These are phyloP conservation scores for Ramaria rubella DNA, from an alignment of 768 basidiomycete species.

Conservation along the genomic window DNA sequence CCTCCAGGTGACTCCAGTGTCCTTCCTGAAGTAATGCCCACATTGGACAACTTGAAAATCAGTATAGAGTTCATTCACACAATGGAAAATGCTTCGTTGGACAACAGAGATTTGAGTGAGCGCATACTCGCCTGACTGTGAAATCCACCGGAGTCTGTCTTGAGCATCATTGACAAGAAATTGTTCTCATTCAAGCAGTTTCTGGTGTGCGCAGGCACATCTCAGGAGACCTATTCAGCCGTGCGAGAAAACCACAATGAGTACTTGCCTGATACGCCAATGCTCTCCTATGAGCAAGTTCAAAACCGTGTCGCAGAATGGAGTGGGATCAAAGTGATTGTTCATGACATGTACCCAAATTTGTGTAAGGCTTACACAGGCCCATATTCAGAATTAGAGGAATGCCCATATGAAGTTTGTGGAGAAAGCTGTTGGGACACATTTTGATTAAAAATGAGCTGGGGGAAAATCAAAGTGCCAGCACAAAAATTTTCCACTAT, in stretches of 20 bases:
- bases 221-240: neutral
- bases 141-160: too few species aligned
- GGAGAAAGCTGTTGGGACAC: slow-evolving; percentile 10
- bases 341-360: slow-evolving; percentile 22
- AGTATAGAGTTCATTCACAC: too few species aligned
- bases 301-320: slow-evolving; percentile 17
- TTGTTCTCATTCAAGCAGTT: neutral
- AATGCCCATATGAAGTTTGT: slow-evolving; percentile 14
- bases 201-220: neutral
- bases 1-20: too few species aligned
- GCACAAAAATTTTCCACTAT: slow-evolving; percentile 15
- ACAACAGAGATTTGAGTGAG: too few species aligned
- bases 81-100: too few species aligned
- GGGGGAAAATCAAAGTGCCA: slow-evolving; percentile 4
- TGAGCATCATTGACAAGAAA: too few species aligned
- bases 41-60: too few species aligned
- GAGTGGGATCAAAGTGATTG: slow-evolving; percentile 27
- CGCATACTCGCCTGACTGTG: too few species aligned
- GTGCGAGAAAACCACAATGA: neutral
- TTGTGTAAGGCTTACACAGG: slow-evolving; percentile 22
- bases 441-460: neutral
- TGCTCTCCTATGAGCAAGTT: neutral
- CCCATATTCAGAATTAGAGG: slow-evolving; percentile 13
- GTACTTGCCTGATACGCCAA: neutral
- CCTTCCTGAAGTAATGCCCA: too few species aligned